Percentiles rank a stretch among this genome's conserved stretches.
phyloP scores from a whole-genome alignment of 768 basidiomycete species.

The Rhodotorula toruloides region DNA sequence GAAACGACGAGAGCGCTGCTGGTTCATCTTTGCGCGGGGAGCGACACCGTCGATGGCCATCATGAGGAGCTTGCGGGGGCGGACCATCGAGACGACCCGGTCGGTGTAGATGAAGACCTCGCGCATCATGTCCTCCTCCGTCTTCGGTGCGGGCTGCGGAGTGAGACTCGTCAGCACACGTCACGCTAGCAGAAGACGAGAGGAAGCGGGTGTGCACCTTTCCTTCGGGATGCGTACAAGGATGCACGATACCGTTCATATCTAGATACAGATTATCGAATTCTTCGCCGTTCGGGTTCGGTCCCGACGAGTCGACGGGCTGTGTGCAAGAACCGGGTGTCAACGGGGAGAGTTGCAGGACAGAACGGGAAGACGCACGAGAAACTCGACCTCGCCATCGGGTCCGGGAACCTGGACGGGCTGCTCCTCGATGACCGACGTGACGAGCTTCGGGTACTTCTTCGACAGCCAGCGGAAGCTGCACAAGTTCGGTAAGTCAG shows the following conservation, averaged over 20 bases:
- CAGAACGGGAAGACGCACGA: background rate
- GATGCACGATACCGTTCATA: constrained; percentile 99
- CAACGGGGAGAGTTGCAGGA: constrained; percentile 44
- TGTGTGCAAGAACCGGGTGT: background rate
- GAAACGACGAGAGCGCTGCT: constrained; percentile 94
- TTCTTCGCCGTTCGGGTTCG: constrained; percentile 93
- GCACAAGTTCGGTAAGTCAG: background rate
- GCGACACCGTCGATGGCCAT: constrained; percentile 78
- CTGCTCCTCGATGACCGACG: constrained; percentile 71
- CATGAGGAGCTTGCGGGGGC: constrained; percentile 89
- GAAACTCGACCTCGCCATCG: constrained; percentile 50
- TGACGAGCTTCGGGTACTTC: constrained; percentile 96
- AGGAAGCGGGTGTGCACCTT: constrained; percentile 56
- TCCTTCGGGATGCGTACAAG: constrained; percentile 98
- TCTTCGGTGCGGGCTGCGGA: constrained; percentile 81
- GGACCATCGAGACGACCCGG: constrained; percentile 91
- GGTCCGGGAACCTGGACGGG: constrained; percentile 56
- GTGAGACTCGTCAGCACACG: background rate
- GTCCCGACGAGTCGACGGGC: constrained; percentile 68
- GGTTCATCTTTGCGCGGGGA: constrained; percentile 87
- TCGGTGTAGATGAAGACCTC: constrained; percentile 97
- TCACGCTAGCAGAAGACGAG: background rate
- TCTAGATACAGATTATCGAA: constrained; percentile 96
- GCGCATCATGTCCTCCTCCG: constrained; percentile 98
- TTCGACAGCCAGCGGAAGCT: constrained; percentile 92